Base-by-base conservation (phyloP, 805 yeast species). In the Metschnikowia lunata region DNA sequence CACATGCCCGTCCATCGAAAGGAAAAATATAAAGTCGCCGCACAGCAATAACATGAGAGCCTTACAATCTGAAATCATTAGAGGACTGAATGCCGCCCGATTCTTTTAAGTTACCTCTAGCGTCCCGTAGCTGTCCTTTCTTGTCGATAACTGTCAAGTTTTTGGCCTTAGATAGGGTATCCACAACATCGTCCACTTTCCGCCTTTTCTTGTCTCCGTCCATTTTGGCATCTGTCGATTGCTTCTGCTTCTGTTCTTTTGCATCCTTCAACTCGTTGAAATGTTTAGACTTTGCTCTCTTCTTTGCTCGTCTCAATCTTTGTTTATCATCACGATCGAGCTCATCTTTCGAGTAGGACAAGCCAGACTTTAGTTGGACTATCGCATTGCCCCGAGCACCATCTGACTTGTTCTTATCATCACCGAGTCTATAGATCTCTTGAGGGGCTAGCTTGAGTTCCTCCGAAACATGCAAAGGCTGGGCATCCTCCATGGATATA, bases 401-500 rank as follows among this genome's bases (percentile, higher is more conserved):
- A 23, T 58, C 54, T 1, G 63, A 66, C 37, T 50, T 53, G 12
- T 60, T 52, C 42, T 55, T 59, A 46, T 65, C 67, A 56, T 78
- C 75, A 11, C 73, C 69, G 39, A 73, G 69, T 60, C 74, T 79
- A 66, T 83, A 93, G 8, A 93, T 74, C 66, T 91, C 99, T 69
- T 91, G 99, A 33, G 99, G 99, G 2, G 99, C 99, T 56, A 93
- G 74, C 39, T 85, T 78, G 11, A 83, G 71, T 18, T 83, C 87
- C 30, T 78, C 69, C 1, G 93, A 79, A 68, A 86, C 74, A 31
- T 89, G 82, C 46, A 88, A 73, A 39, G 99, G 99, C 67, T 89
- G 97, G 1, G 97, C 93, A 59, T 93, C 98, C 67, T 91, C 99
- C 96, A 91, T 87, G 1, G 83, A 60, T 39, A 93, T 83, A 1